Percentiles rank a stretch among this genome's conserved stretches.
These are phyloP conservation scores for Cladophialophora immunda DNA, from an alignment of 2,329 filamentous ascomycete genomes.

Conservation along the genomic window DNA sequence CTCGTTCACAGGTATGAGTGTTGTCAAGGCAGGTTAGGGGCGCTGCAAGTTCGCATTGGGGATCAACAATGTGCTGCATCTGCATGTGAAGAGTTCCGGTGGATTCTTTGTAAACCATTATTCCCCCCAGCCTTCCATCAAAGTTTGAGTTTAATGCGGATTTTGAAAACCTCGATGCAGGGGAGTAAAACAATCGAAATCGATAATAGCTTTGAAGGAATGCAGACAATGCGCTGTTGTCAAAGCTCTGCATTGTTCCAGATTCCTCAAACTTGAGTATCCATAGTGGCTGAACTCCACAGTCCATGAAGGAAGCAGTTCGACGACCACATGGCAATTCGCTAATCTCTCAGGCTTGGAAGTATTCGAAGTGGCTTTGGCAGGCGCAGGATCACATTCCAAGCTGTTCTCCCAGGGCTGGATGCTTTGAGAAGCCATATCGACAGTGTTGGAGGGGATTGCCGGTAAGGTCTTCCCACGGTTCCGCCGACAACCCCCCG, in stretches of 20 bases:
- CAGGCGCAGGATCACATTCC: not conserved
- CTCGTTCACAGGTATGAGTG: too few species aligned
- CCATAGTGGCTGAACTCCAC: slow-evolving; percentile 13
- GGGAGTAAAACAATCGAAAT: not conserved
- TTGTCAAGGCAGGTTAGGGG: not conserved
- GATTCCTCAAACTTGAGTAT: not conserved
- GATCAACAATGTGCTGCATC: not conserved
- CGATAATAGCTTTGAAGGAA: not conserved
- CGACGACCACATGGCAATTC: not conserved
- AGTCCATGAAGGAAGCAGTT: not conserved
- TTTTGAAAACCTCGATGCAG: not conserved
- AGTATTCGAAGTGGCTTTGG: not conserved
- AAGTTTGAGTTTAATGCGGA: not conserved
- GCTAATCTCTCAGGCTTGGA: not conserved
- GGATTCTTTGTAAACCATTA: not conserved
- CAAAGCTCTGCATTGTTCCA: slow-evolving; percentile 2
- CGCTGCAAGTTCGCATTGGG: not conserved
- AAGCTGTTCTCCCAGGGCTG: not conserved
- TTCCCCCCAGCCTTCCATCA: not conserved
- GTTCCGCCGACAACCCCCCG: not conserved
- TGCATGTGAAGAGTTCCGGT: not conserved
- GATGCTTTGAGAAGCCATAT: not conserved
- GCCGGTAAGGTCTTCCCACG: not conserved
- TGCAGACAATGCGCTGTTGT: not conserved
- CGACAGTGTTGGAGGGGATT: not conserved